A percentile compares a stretch with the other conserved stretches of the same genome.
Conservation (phyloP, 2,329 filamentous ascomycete genomes). For the Aspergillus ruber region DNA sequence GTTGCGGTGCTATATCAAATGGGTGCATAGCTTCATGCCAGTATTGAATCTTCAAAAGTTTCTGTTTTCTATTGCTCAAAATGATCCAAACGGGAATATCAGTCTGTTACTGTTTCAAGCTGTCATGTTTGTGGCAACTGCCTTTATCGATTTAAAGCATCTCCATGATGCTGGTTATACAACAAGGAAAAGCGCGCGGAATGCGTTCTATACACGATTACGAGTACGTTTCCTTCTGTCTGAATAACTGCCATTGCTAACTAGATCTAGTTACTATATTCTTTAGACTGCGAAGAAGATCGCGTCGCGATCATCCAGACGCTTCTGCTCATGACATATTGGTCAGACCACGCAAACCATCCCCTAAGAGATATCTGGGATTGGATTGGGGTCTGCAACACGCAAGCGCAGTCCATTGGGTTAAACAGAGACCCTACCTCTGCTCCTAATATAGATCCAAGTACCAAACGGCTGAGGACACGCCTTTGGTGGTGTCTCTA, state of each 20-base stretch:
- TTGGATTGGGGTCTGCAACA: slow-evolving; percentile 89
- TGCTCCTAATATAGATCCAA: slow-evolving; percentile 59
- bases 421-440: slow-evolving; percentile 65
- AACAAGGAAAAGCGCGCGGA: slow-evolving; percentile 69
- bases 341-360: slow-evolving; percentile 87
- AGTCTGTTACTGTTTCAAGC: slow-evolving; percentile 83
- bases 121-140: slow-evolving; percentile 85
- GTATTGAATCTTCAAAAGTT: slow-evolving; percentile 61
- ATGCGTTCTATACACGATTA: slow-evolving; percentile 75
- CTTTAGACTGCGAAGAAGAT: slow-evolving; percentile 84
- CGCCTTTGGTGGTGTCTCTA: slow-evolving; percentile 93
- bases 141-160: slow-evolving; percentile 70
- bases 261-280: slow-evolving; percentile 66
- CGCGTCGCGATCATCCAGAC: slow-evolving; percentile 77
- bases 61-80: slow-evolving; percentile 48
- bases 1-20: slow-evolving; percentile 72
- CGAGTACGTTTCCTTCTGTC: slow-evolving; percentile 55
- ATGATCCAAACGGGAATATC: slow-evolving; percentile 62
- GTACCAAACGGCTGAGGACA: slow-evolving; percentile 70
- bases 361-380: slow-evolving; percentile 85
- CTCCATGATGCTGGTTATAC: slow-evolving; percentile 68
- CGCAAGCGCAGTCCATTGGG: slow-evolving; percentile 78
- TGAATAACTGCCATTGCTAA: background rate
- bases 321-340: slow-evolving; percentile 82
- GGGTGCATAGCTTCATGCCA: slow-evolving; percentile 86